phyloP scores from a whole-genome alignment of 495 filamentous ascomycete species.

The Ascodesmis nigricans region DNA sequence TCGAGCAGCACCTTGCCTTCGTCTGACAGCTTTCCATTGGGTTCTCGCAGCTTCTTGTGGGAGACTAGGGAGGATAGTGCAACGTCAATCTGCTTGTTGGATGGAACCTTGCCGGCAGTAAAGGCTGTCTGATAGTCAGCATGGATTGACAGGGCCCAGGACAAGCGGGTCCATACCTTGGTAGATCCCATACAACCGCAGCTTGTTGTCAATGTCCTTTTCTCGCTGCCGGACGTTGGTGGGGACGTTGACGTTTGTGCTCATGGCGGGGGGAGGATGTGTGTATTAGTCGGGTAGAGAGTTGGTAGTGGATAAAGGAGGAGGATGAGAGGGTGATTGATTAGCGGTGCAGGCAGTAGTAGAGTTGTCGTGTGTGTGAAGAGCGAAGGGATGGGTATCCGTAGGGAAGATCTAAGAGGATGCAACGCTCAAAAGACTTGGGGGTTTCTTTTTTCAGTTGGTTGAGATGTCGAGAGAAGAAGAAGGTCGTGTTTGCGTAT shows the following conservation, averaged over 20 bases:
- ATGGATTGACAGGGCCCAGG: background rate
- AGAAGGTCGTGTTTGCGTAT: too few relatives aligned
- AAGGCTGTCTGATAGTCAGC: slow-evolving; percentile 39
- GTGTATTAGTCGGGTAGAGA: background rate
- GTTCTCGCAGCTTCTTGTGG: slow-evolving; percentile 25
- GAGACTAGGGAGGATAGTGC: slow-evolving; percentile 65
- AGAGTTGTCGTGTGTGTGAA: too few relatives aligned
- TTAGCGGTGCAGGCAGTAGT: slow-evolving; percentile 2
- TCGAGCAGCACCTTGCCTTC: slow-evolving; percentile 58
- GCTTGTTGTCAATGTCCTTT: slow-evolving; percentile 66
- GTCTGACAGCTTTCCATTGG: slow-evolving; percentile 54
- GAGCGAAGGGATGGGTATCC: too few relatives aligned
- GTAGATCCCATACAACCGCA: slow-evolving; percentile 84
- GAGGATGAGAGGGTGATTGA: background rate
- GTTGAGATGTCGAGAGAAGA: too few relatives aligned
- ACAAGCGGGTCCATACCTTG: slow-evolving; percentile 31
- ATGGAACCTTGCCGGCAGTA: slow-evolving; percentile 72
- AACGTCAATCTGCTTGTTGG: slow-evolving; percentile 91
- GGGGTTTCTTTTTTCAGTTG: too few relatives aligned
- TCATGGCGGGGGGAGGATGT: slow-evolving; percentile 11
- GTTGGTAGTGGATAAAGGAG: slow-evolving; percentile 1
- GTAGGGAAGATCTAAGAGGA: too few relatives aligned
- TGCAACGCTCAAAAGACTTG: too few relatives aligned
- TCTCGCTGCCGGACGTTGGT: slow-evolving; percentile 20
- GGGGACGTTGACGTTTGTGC: slow-evolving; percentile 26